Evolutionary conservation across 805 yeast genomes (phyloP), one percentile per base, ranked within the genome.

Genomic region (Wickerhamiella australiensis): DNA sequence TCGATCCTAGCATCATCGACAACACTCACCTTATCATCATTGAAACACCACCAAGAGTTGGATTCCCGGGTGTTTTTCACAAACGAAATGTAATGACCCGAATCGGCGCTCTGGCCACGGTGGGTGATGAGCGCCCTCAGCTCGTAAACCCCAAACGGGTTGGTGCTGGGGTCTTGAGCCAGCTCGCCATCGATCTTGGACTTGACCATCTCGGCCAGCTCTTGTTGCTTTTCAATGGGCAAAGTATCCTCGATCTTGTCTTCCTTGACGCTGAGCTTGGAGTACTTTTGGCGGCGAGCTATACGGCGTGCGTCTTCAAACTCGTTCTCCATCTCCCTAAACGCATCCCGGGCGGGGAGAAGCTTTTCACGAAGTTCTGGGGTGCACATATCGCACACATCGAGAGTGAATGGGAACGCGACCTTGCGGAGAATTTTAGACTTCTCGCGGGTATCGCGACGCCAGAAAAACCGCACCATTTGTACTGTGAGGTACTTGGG

Each of bases 11-110:
- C 92, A 61, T 78, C 82, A 54, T 74, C 78, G n/a, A 88, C 87
- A 38, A 73, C 68, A 6, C 77, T 70, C 15, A 92, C 95, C 62
- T 82, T 82, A 67, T 88, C 95, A 65, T 92, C 99, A 64, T 92
- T 87, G 68, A 85, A 92, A 65, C 80, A 81, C 82, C 85, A 90
- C 99, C 99, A 92, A 54, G 72, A 75, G 45, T 82, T 80, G 27
- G 84, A 88, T 46, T 60, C 64, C 49, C 56, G 54, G 44, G 57
- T 77, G 64, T 88, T 92, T 59, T 76, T 80, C 13, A 83, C 80
- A 68, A 85, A 92, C 25, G 90, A 80, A 68, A 88, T 96, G 66
- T 92, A 92, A 67, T 92, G 99, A 15, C 99, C 99, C 25, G 95
- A 82, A 64, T 92, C 97, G 0, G 97, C 96, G 41, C 88, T 79